phyloP scores from a whole-genome alignment of 78 protist species.

The Guillardia theta region DNA sequence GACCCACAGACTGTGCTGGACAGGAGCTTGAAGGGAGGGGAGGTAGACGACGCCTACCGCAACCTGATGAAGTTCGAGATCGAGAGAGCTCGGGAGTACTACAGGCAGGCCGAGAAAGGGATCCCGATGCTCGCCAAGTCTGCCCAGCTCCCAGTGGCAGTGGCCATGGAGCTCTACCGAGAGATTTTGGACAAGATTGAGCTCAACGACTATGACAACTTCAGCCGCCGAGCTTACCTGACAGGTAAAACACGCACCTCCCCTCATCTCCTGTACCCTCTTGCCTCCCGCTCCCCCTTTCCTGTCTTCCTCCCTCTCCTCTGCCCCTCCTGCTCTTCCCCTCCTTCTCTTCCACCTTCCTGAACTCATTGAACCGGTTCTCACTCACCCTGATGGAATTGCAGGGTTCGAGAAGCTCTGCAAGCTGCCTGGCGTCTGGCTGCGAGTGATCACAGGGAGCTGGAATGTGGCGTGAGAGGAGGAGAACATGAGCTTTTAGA shows the following conservation, averaged over 20 bases:
- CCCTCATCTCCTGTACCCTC: too few species aligned
- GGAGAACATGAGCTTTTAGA: too few species aligned
- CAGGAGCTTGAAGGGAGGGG: neutral
- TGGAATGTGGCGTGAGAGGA: too few species aligned
- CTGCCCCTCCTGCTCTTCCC: too few species aligned
- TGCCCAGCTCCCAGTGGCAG: conserved; percentile 34
- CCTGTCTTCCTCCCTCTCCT: too few species aligned
- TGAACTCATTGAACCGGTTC: too few species aligned
- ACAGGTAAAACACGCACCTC: too few species aligned
- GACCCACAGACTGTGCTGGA: neutral
- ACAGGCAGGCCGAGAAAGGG: conserved; percentile 26
- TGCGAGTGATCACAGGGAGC: too few species aligned
- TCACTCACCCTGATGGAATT: too few species aligned
- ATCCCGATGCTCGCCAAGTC: conserved; percentile 29
- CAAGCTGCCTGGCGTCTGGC: neutral
- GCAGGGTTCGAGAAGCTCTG: conserved; percentile 40
- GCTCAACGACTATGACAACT: neutral
- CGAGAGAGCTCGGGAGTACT: conserved; percentile 37
- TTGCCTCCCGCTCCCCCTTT: too few species aligned
- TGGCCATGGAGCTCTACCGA: conserved; percentile 20
- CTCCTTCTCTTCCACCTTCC: too few species aligned
- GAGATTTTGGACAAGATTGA: conserved; percentile 38
- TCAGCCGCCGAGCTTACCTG: conserved; percentile 27
- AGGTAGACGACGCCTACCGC: neutral
- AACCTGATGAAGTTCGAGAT: conserved; percentile 37